Evolutionary conservation across 495 filamentous ascomycete species (phyloP).

Genomic region (Tuber borchii): DNA sequence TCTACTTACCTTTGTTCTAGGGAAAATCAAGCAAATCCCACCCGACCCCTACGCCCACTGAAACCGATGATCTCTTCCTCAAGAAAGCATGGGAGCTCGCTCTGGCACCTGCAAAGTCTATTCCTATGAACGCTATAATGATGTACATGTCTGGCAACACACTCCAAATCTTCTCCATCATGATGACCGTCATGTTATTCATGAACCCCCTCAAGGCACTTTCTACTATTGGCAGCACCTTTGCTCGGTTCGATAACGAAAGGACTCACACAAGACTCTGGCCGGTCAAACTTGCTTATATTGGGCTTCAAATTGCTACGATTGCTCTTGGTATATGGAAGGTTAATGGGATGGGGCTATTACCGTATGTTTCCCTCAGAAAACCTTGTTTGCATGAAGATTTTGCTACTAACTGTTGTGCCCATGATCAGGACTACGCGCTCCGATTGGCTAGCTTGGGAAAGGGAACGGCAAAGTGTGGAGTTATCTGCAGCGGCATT

Average conservation of each 20-base stretch:
- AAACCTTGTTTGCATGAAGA: not conserved
- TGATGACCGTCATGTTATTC: slow-evolving; percentile 99
- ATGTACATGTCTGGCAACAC: slow-evolving; percentile 99
- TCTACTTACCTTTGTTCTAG: slow-evolving; percentile 44
- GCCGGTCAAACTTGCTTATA: slow-evolving; percentile 76
- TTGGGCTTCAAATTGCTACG: slow-evolving; percentile 75
- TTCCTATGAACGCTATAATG: slow-evolving; percentile 98
- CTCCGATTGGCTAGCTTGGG: slow-evolving; percentile 95
- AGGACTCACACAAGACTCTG: slow-evolving; percentile 64
- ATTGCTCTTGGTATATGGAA: slow-evolving; percentile 91
- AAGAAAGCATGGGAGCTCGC: slow-evolving; percentile 99
- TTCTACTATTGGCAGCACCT: slow-evolving; percentile 67
- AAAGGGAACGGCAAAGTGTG: slow-evolving; percentile 66
- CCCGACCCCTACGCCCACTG: slow-evolving; percentile 55
- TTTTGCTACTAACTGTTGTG: slow-evolving; percentile 36
- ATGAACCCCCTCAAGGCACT: slow-evolving; percentile 88
- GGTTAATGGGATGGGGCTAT: slow-evolving; percentile 88
- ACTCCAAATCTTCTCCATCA: slow-evolving; percentile 97
- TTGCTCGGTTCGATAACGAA: slow-evolving; percentile 81
- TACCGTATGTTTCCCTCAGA: slow-evolving; percentile 60
- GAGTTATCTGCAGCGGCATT: slow-evolving; percentile 62
- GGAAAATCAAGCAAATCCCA: slow-evolving; percentile 43
- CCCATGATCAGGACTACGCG: slow-evolving; percentile 65
- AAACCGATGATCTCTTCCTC: slow-evolving; percentile 89
- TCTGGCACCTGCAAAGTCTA: slow-evolving; percentile 82